A percentile compares a stretch with the other conserved stretches of the same genome.
These are phyloP conservation scores for Melampsora americana DNA, from an alignment of 1,284 basidiomycete species.

Conservation along the genomic window DNA sequence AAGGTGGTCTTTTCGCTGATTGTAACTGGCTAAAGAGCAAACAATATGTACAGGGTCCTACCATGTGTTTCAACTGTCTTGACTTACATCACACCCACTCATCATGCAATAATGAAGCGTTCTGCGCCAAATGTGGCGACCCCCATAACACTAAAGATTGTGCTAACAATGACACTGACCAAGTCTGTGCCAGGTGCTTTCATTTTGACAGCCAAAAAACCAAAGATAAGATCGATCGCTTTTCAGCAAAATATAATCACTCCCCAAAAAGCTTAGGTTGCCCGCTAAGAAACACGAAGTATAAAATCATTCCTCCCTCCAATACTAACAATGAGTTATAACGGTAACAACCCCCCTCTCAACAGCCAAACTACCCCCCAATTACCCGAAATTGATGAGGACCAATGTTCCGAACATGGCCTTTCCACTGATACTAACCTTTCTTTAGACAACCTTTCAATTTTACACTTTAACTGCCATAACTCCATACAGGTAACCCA, in stretches of 20 bases:
- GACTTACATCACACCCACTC: neutral
- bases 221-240: neutral
- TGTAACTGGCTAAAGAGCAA: neutral
- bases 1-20: neutral
- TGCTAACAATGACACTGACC: neutral
- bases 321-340: too few species aligned
- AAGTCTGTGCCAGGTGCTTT: neutral
- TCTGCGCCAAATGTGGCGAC: neutral
- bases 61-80: neutral
- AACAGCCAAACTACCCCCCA: too few species aligned
- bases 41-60: neutral
- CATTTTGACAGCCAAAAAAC: neutral
- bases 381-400: too few species aligned
- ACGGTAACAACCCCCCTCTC: too few species aligned
- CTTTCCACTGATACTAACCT: neutral
- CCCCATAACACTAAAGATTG: conserved; percentile 1
- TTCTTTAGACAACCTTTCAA: neutral
- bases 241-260: neutral
- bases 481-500: neutral
- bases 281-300: neutral
- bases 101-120: neutral
- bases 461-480: conserved; percentile 18
- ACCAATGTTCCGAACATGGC: too few species aligned
- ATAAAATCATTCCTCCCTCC: too few species aligned
- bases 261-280: neutral